Evolutionary conservation across 768 basidiomycete species (phyloP).

Genomic region (Phylloporus rhodoxanthus): DNA sequence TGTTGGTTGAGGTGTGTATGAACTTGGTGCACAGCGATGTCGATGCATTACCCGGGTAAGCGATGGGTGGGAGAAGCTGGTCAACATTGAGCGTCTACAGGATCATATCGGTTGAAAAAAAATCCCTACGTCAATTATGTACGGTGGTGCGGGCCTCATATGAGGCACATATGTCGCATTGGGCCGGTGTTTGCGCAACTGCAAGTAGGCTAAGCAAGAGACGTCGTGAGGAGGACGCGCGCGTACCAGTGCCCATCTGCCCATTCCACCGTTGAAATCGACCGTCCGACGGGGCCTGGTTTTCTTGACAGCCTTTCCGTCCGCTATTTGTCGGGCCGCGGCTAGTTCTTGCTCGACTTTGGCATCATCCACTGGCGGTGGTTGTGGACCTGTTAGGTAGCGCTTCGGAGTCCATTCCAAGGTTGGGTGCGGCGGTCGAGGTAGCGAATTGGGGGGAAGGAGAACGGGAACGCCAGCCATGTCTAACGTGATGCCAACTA

Average conservation of each 20-base stretch:
- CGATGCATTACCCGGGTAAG: conserved; percentile 85
- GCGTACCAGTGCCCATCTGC: conserved; percentile 74
- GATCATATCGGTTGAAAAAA: conserved; percentile 10
- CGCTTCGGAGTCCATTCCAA: conserved; percentile 73
- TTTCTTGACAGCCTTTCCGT: conserved; percentile 83
- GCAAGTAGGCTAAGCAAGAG: background rate
- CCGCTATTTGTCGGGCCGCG: conserved; percentile 61
- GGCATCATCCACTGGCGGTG: conserved; percentile 74
- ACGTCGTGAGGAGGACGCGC: conserved; percentile 20
- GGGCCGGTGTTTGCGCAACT: conserved; percentile 76
- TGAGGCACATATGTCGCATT: conserved; percentile 70
- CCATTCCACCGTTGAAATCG: conserved; percentile 87
- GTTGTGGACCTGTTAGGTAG: conserved; percentile 62
- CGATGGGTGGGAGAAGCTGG: conserved; percentile 90
- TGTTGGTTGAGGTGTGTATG: conserved; percentile 97
- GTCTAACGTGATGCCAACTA: background rate
- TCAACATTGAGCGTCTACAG: conserved; percentile 23
- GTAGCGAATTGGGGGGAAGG: conserved; percentile 42
- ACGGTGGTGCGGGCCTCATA: conserved; percentile 81
- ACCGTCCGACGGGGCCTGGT: conserved; percentile 90
- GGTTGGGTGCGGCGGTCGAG: conserved; percentile 35
- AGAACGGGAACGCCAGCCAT: conserved; percentile 45
- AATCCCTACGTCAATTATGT: conserved; percentile 75
- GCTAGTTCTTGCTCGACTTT: conserved; percentile 78
- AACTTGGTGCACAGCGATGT: conserved; percentile 96